These are phyloP conservation scores for Plasmodium blacklocki DNA, from an alignment of 169 alveolate genomes.

Conservation along the genomic window DNA sequence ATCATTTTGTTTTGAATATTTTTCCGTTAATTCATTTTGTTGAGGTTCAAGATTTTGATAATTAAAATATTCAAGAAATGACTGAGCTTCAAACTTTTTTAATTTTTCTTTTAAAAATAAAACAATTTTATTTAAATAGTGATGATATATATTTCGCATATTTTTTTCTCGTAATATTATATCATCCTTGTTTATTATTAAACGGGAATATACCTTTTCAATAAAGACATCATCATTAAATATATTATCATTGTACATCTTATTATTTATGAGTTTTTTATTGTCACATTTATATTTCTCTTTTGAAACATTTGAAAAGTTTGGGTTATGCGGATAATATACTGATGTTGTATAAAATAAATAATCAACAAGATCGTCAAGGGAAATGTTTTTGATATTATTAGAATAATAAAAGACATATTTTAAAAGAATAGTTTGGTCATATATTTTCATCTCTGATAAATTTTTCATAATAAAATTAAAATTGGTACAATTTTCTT, in stretches of 20 bases:
- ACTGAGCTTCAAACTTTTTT: conserved; percentile 20
- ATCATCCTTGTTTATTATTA: conserved; percentile 13
- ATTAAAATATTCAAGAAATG: conserved; percentile 26
- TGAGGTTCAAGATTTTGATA: conserved; percentile 2
- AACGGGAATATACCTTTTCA: background rate
- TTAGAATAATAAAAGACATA: conserved; percentile 26
- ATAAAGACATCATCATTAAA: background rate
- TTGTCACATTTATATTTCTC: background rate
- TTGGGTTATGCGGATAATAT: background rate
- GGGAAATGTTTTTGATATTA: conserved; percentile 4
- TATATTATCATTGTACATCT: background rate
- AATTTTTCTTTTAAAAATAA: conserved; percentile 16
- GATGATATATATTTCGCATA: conserved; percentile 30
- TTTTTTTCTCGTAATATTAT: conserved; percentile 11
- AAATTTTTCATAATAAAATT: conserved; percentile 41
- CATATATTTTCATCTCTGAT: conserved; percentile 67
- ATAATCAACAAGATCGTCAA: conserved; percentile 27
- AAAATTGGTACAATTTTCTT: conserved; percentile 22
- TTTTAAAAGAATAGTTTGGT: conserved; percentile 24
- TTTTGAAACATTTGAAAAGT: background rate
- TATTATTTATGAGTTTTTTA: background rate
- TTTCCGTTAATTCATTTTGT: background rate
- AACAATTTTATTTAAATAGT: conserved; percentile 30
- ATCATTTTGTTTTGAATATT: conserved; percentile 1
- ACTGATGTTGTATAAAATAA: conserved; percentile 47